phyloP scores from a whole-genome alignment of 2,329 filamentous ascomycete species.

The Fusarium falciforme region DNA sequence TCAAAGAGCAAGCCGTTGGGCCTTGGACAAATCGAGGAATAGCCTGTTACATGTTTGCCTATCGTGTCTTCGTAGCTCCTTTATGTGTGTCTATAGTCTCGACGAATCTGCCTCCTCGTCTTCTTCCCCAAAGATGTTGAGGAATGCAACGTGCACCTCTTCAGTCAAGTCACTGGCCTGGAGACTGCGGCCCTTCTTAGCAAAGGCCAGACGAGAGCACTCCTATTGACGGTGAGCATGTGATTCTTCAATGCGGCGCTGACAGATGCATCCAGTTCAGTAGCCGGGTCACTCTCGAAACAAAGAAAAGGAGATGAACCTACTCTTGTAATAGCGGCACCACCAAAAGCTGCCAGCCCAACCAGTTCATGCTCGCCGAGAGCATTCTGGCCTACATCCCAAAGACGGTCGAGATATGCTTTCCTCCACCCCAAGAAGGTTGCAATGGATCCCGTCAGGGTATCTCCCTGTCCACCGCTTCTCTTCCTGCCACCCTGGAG shows the following conservation, averaged over 20 bases:
- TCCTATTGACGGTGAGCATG: conserved; percentile 60
- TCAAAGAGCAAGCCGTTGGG: neutral
- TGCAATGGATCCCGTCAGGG: conserved; percentile 87
- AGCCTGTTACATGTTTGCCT: neutral
- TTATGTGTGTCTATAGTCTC: conserved; percentile 43
- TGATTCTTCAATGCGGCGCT: neutral
- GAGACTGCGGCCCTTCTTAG: conserved; percentile 85
- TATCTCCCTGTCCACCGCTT: conserved; percentile 95
- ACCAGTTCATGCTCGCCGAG: conserved; percentile 70
- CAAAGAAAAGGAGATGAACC: conserved; percentile 44
- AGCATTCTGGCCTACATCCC: conserved; percentile 67
- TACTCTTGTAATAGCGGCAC: conserved; percentile 86
- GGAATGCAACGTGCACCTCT: conserved; percentile 85
- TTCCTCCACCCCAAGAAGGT: conserved; percentile 90
- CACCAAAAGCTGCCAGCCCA: conserved; percentile 85
- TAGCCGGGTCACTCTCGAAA: neutral
- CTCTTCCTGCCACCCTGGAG: conserved; percentile 86
- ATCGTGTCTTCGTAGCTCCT: conserved; percentile 5
- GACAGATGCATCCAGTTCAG: neutral
- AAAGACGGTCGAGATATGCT: conserved; percentile 86
- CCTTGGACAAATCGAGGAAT: neutral
- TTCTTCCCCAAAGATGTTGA: conserved; percentile 81
- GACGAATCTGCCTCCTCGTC: conserved; percentile 54
- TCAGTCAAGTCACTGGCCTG: conserved; percentile 95
- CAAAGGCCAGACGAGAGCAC: conserved; percentile 88